These are phyloP conservation scores for Effrenium voratum DNA, from an alignment of 73 alveolate genomes.

Conservation along the genomic window DNA sequence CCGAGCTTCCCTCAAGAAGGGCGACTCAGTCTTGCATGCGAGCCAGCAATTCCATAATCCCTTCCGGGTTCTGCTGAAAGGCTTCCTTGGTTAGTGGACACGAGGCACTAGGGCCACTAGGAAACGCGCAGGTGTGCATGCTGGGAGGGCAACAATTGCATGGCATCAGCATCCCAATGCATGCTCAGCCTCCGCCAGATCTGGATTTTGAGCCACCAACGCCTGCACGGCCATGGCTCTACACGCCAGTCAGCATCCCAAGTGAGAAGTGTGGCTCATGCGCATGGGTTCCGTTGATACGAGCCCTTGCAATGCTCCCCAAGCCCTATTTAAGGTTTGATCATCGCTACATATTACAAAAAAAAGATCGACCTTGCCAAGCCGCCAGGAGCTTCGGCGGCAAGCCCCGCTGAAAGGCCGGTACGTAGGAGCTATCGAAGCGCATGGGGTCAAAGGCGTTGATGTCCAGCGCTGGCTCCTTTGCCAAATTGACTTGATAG, in stretches of 20 bases:
- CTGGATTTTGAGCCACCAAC: slow-evolving; percentile 76
- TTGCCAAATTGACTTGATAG: neutral
- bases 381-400: slow-evolving; percentile 47
- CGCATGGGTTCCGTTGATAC: no score
- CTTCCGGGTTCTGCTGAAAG: slow-evolving; percentile 49
- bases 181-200: neutral
- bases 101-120: no score
- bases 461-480: slow-evolving; percentile 77
- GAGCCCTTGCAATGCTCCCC: no score
- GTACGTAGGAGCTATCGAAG: slow-evolving; percentile 75
- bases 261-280: no score
- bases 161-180: neutral
- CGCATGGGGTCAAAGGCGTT: slow-evolving; percentile 81
- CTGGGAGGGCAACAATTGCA: no score
- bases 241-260: no score
- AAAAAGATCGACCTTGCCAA: no score
- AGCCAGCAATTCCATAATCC: slow-evolving; percentile 18
- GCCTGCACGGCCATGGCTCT: no score
- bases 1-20: neutral
- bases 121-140: no score
- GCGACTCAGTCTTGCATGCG: slow-evolving; percentile 43
- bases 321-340: no score
- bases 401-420: slow-evolving; percentile 41
- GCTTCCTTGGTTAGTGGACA: slow-evolving; percentile 14
- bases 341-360: no score